Conservation (phyloP, 2,329 filamentous ascomycete genomes). For the Alternaria panax region DNA sequence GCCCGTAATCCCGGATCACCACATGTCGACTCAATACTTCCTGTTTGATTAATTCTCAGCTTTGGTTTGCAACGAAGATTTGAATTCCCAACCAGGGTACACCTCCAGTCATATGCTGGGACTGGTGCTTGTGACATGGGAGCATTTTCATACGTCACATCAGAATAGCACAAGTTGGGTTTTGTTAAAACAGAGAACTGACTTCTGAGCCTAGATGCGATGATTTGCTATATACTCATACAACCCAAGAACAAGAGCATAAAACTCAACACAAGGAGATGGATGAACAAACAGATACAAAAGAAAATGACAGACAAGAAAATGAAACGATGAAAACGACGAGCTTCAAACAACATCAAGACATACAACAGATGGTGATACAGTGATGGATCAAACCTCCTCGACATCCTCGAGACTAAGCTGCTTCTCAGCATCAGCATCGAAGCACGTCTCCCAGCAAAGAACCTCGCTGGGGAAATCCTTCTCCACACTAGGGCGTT, state of each 20-base stretch:
- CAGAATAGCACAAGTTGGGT: not conserved
- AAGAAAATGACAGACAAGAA: conserved; percentile 4
- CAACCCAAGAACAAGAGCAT: not conserved
- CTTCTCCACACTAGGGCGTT: conserved; percentile 54
- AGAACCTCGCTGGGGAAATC: conserved; percentile 54
- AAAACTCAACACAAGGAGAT: not conserved
- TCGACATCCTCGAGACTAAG: conserved; percentile 19
- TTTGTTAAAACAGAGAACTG: not conserved
- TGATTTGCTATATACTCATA: conserved; percentile 6
- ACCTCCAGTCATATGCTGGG: no score
- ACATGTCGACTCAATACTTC: not conserved
- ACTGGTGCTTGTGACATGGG: no score
- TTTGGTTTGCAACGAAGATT: not conserved
- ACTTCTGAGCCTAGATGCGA: not conserved
- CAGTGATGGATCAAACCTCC: conserved; percentile 5
- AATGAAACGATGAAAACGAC: not conserved
- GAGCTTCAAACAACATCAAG: conserved; percentile 15
- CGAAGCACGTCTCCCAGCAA: conserved; percentile 58
- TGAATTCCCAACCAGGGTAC: no score
- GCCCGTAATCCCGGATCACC: not conserved
- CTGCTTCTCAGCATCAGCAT: conserved; percentile 48
- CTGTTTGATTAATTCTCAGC: not conserved
- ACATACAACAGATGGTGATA: conserved; percentile 7
- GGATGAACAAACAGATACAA: not conserved
- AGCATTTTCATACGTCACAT: not conserved